Conservation (phyloP, 2,329 filamentous ascomycete species). For the Ilyonectria sp. region DNA sequence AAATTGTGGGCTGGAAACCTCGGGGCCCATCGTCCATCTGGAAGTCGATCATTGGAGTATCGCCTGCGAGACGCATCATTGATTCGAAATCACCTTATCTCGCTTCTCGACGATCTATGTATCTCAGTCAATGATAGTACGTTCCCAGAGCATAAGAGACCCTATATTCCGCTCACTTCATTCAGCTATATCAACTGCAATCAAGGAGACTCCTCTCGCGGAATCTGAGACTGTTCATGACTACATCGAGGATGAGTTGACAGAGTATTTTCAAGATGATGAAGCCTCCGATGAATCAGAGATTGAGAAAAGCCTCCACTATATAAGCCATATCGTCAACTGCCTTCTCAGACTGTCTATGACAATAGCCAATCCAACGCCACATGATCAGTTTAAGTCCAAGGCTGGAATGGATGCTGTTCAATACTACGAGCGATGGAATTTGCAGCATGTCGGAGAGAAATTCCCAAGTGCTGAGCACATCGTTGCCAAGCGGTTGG, state of each 20-base stretch:
- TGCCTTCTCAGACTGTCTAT: conserved; percentile 26
- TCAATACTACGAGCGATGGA: not conserved
- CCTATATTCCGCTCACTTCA: not conserved
- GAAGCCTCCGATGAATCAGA: not conserved
- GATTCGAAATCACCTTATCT: conserved; percentile 30
- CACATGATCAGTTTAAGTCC: conserved; percentile 24
- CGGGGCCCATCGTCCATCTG: conserved; percentile 35
- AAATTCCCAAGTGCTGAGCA: not conserved
- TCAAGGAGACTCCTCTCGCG: not conserved
- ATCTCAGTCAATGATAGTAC: conserved; percentile 9
- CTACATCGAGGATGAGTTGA: not conserved
- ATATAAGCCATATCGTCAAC: conserved; percentile 8
- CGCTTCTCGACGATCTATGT: conserved; percentile 16
- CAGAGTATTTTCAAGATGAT: not conserved
- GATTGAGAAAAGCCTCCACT: conserved; percentile 1
- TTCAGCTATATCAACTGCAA: not conserved
- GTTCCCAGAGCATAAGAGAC: not conserved
- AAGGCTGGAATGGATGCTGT: not conserved
- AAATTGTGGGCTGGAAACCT: conserved; percentile 41
- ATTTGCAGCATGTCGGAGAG: not conserved
- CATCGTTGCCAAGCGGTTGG: not conserved
- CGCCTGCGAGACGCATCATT: conserved; percentile 42
- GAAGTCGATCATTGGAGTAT: conserved; percentile 40
- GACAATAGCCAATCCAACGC: conserved; percentile 21
- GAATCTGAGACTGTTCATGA: not conserved